A percentile compares a stretch with the other conserved stretches of the same genome.
Evolutionary conservation across 345 rosid species (phyloP).

Genomic region (Corchorus capsularis): DNA sequence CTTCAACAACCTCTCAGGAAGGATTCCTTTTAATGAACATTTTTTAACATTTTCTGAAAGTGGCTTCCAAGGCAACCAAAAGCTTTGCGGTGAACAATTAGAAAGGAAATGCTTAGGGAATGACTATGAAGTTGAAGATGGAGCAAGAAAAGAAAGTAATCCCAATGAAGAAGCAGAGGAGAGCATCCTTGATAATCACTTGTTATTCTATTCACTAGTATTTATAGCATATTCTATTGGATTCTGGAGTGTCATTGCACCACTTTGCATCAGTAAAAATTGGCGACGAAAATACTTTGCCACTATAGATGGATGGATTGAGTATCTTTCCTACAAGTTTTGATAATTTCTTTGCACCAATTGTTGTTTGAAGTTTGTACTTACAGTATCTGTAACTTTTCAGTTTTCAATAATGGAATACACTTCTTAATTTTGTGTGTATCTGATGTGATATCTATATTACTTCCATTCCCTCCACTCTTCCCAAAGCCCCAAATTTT

Average conservation of each 20-base stretch:
- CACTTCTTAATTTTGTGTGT: not conserved
- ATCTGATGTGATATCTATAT: not conserved
- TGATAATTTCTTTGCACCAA: not conserved
- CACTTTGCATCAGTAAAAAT: not conserved
- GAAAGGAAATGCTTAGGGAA: slow-evolving; percentile 2
- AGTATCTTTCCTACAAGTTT: not conserved
- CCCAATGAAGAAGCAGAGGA: not conserved
- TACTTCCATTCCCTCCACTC: not conserved
- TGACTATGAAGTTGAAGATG: not conserved
- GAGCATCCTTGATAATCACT: not conserved
- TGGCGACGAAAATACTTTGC: slow-evolving; percentile 23
- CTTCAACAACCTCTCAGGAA: slow-evolving; percentile 25
- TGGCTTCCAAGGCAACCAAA: slow-evolving; percentile 20
- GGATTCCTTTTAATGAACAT: slow-evolving; percentile 24
- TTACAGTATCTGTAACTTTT: not conserved
- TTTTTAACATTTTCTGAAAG: slow-evolving; percentile 18
- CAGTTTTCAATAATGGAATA: not conserved
- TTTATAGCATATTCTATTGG: slow-evolving; percentile 15
- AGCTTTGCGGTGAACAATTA: slow-evolving; percentile 24
- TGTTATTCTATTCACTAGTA: slow-evolving; percentile 22
- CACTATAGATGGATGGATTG: slow-evolving; percentile 10
- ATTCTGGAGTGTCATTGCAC: slow-evolving; percentile 24
- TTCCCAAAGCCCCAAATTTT: not conserved
- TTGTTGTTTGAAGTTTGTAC: not conserved
- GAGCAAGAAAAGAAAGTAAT: not conserved